phyloP scores from a whole-genome alignment of 2,329 filamentous ascomycete genomes.

The Fusarium annulatum region DNA sequence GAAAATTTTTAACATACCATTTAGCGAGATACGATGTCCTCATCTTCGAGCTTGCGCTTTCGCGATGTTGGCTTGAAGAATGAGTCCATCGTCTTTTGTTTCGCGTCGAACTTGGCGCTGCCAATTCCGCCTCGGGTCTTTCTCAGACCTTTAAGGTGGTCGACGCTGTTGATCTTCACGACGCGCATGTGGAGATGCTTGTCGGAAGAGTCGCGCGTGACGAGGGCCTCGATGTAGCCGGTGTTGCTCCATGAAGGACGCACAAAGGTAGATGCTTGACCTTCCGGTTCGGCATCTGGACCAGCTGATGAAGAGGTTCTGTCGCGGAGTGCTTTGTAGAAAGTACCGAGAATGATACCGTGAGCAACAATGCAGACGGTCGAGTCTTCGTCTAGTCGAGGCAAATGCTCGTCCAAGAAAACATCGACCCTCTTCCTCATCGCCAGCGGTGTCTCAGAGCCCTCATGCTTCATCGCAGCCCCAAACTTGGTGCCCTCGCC shows the following conservation, averaged over 20 bases:
- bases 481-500: slow-evolving; percentile 73
- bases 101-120: slow-evolving; percentile 78
- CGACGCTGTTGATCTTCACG: slow-evolving; percentile 72
- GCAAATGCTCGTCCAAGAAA: slow-evolving; percentile 76
- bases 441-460: slow-evolving; percentile 74
- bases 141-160: slow-evolving; percentile 79
- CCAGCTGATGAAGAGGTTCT: slow-evolving; percentile 55
- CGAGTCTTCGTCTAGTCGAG: slow-evolving; percentile 51
- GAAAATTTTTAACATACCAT: slow-evolving; percentile 54
- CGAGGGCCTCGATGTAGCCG: slow-evolving; percentile 55
- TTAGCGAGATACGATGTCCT: slow-evolving; percentile 28
- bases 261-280: slow-evolving; percentile 19
- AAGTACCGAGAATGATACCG: slow-evolving; percentile 78
- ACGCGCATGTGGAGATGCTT: slow-evolving; percentile 56
- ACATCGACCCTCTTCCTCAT: slow-evolving; percentile 72
- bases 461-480: slow-evolving; percentile 50
- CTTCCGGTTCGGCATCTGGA: slow-evolving; percentile 19
- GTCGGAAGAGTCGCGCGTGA: slow-evolving; percentile 26
- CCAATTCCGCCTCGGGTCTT: slow-evolving; percentile 87
- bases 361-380: slow-evolving; percentile 74
- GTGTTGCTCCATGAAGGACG: slow-evolving; percentile 64
- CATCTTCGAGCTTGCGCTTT: slow-evolving; percentile 44
- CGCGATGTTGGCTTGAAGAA: slow-evolving; percentile 71
- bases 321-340: slow-evolving; percentile 72
- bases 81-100: slow-evolving; percentile 78